Percentiles rank a stretch among this genome's conserved stretches.
phyloP scores from a whole-genome alignment of 106 monocot species.

The Alisma plantagoaquatica region DNA sequence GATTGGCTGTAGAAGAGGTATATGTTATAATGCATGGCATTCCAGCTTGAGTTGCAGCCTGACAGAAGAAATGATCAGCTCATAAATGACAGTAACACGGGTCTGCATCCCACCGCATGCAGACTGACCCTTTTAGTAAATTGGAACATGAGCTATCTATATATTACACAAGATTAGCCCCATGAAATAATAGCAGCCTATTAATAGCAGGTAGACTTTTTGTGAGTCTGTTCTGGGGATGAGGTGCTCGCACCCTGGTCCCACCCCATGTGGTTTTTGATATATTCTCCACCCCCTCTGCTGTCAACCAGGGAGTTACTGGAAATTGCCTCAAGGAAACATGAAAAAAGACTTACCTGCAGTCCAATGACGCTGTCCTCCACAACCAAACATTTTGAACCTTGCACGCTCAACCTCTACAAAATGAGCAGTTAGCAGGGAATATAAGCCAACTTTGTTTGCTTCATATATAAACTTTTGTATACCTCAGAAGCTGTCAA shows the following conservation, averaged over 20 bases:
- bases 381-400: conserved; percentile 77
- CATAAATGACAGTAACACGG: too few relatives aligned
- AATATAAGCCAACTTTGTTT: not conserved
- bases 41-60: conserved; percentile 95
- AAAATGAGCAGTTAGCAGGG: not conserved
- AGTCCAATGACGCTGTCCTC: conserved; percentile 97
- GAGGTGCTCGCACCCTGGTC: too few relatives aligned
- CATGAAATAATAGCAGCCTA: too few relatives aligned
- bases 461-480: not conserved
- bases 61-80: not conserved
- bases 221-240: too few relatives aligned
- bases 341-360: conserved; percentile 30
- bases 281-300: too few relatives aligned
- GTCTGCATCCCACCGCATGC: too few relatives aligned
- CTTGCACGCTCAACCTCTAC: conserved; percentile 51
- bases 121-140: too few relatives aligned
- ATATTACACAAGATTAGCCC: too few relatives aligned
- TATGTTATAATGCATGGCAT: conserved; percentile 93
- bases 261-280: too few relatives aligned
- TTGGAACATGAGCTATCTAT: too few relatives aligned
- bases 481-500: conserved; percentile 63
- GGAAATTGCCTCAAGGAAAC: not conserved
- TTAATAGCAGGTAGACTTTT: too few relatives aligned
- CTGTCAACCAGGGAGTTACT: not conserved
- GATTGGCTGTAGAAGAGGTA: conserved; percentile 84